Base-by-base conservation (phyloP, 1,284 basidiomycete genomes). In the Coniferiporia sulphurascens region DNA sequence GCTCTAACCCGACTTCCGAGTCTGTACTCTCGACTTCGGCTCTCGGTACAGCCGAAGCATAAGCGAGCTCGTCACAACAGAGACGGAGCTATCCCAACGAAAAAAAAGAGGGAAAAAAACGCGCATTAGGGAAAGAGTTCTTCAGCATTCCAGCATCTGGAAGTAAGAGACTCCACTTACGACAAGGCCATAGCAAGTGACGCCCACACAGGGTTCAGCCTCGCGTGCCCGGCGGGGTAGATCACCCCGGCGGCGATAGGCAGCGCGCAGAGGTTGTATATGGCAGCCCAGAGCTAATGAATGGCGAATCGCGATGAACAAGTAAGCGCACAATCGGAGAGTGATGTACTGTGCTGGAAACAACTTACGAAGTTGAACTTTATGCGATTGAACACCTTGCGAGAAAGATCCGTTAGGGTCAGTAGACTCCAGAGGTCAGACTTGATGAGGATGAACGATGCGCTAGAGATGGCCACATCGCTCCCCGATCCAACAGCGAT, bases 111-210 rank as follows among this genome's bases (percentile, higher is more conserved):
- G 12, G 35, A 51, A 4, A 58, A 27, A n/a, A 34, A 17, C 17
- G 10, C 55, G 27, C 63, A 57, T 64, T 65, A 27, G 27, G 27
- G 27, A 27, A 27, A 27, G 27, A 62, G 51, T 34, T 13, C 27
- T 48, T 13, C 22, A 1, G 27, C 27, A 21, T 35, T 48, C 7
- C 2, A 27, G 27, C 2, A 5, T 27, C 27, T n/a, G n/a, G n/a
- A 48, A 22, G 45, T 36, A 27, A 3, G 5, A 27, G 27, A 5
- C 27, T 27, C 21, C 12, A 77, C 84, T 75, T 65, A 85, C 80
- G 85, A 87, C 50, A 90, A 70, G 21, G 90, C 89, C 91, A 93
- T 93, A 0, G 88, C 84, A 12, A 92, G 72, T 1, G 89, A 88
- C 12, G 86, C 85, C 89, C 89, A 92, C 3, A 92, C 89, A 4